These are phyloP conservation scores for Ogataea pignaliae DNA, from an alignment of 805 yeast species.

Conservation along the genomic window DNA sequence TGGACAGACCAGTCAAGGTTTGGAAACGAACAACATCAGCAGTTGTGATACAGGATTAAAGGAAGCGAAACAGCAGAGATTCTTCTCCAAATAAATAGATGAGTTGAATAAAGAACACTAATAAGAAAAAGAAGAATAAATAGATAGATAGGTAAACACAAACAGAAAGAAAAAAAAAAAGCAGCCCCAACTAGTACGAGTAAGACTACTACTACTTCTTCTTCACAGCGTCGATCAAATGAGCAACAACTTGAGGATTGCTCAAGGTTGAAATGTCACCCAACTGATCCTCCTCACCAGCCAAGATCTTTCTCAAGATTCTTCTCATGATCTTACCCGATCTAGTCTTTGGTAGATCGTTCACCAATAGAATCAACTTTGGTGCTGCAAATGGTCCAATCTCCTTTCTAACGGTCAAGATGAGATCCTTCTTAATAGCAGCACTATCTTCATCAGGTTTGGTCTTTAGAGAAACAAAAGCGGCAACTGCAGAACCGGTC, in stretches of 20 bases:
- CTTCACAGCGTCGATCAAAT: slow-evolving; percentile 52
- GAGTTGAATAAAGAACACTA: too few species aligned
- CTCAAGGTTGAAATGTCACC: slow-evolving; percentile 78
- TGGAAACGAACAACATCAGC: too few species aligned
- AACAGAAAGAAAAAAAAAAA: slow-evolving; percentile 1
- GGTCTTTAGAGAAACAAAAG: slow-evolving; percentile 82
- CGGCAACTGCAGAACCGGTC: slow-evolving; percentile 97
- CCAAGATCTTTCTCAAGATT: slow-evolving; percentile 70
- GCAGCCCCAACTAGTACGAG: too few species aligned
- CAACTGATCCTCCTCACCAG: slow-evolving; percentile 73
- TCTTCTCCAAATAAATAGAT: too few species aligned
- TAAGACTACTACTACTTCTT: too few species aligned
- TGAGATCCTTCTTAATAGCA: slow-evolving; percentile 56
- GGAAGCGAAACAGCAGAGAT: too few species aligned
- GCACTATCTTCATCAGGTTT: slow-evolving; percentile 42
- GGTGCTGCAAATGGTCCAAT: slow-evolving; percentile 89
- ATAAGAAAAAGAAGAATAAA: too few species aligned
- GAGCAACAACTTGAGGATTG: slow-evolving; percentile 69
- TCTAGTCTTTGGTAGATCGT: slow-evolving; percentile 81
- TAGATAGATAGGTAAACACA: background rate
- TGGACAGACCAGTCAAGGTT: too few species aligned
- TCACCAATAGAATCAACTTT: slow-evolving; percentile 64
- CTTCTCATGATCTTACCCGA: slow-evolving; percentile 88
- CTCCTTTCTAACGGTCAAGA: slow-evolving; percentile 68
- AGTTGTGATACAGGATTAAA: too few species aligned